Conservation (phyloP, 192 early-diverging fungal species). For the Chytriomyces sp. region DNA sequence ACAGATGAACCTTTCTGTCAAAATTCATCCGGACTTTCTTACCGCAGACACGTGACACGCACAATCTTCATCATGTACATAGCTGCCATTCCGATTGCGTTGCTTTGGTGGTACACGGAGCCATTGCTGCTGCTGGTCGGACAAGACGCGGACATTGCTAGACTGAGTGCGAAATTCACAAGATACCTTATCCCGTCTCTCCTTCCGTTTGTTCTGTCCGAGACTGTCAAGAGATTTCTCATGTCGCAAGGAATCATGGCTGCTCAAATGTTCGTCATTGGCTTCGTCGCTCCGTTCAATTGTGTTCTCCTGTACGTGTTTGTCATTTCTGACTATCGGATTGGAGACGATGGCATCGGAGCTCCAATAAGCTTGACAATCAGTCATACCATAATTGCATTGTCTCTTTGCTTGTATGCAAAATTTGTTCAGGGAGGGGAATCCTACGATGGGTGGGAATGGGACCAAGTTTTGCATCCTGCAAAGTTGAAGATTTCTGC, state of each 20-base stretch:
- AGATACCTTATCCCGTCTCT: slow-evolving; percentile 72
- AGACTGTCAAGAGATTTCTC: slow-evolving; percentile 84
- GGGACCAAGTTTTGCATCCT: slow-evolving; percentile 58
- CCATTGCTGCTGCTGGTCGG: slow-evolving; percentile 66
- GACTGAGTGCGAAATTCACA: slow-evolving; percentile 73
- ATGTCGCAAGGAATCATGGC: slow-evolving; percentile 90
- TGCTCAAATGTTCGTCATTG: slow-evolving; percentile 74
- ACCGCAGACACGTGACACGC: slow-evolving; percentile 52
- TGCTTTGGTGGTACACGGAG: slow-evolving; percentile 76
- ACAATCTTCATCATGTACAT: slow-evolving; percentile 76
- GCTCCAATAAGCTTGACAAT: slow-evolving; percentile 81
- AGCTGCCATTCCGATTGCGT: slow-evolving; percentile 72
- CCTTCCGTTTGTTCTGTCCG: slow-evolving; percentile 79
- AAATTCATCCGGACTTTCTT: neutral
- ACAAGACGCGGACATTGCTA: slow-evolving; percentile 77
- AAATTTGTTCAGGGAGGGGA: slow-evolving; percentile 63
- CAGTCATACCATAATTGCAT: slow-evolving; percentile 76
- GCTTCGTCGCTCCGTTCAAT: slow-evolving; percentile 75
- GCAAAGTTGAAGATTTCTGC: slow-evolving; percentile 34
- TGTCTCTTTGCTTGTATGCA: slow-evolving; percentile 68
- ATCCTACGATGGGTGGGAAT: slow-evolving; percentile 88
- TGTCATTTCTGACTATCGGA: slow-evolving; percentile 71
- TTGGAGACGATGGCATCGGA: slow-evolving; percentile 76
- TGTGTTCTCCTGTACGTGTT: slow-evolving; percentile 76
- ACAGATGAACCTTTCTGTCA: neutral